Evolutionary conservation across 2,329 filamentous ascomycete species (phyloP).

Genomic region (Ophiobolus disseminans): DNA sequence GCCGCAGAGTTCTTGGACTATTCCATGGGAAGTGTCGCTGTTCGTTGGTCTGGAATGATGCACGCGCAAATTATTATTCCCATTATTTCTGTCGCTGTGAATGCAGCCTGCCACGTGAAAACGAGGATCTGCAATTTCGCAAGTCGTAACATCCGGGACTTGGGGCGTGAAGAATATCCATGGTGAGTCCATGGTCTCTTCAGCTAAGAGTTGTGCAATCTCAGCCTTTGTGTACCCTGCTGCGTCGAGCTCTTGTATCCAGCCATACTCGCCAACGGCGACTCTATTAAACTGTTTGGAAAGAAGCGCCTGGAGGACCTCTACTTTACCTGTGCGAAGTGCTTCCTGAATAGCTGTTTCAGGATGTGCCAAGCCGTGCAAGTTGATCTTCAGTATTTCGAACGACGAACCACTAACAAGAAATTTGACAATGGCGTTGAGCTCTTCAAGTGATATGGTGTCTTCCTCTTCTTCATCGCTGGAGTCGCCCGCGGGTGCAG

Average conservation of each 20-base stretch:
- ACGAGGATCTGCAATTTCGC: not conserved
- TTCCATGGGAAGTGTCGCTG: not conserved
- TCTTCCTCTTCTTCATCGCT: not conserved
- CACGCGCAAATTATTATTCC: too few species aligned
- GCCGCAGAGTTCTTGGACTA: conserved; percentile 6
- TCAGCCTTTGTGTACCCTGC: not conserved
- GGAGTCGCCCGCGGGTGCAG: not conserved
- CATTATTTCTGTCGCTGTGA: too few species aligned
- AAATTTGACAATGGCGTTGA: not conserved
- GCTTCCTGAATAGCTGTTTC: not conserved
- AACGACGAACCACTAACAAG: not conserved
- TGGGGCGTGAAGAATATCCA: conserved; percentile 6
- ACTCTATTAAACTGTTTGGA: not conserved
- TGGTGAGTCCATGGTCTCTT: not conserved
- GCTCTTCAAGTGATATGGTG: not conserved
- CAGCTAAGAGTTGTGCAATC: conserved; percentile 1
- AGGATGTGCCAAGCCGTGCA: not conserved
- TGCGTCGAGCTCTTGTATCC: conserved; percentile 1
- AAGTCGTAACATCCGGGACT: too few species aligned
- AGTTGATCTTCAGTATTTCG: not conserved
- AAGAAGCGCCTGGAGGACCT: not conserved
- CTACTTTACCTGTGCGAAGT: not conserved
- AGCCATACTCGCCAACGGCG: conserved; percentile 2
- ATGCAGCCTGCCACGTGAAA: not conserved
- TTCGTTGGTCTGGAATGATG: not conserved